Base-by-base conservation (phyloP, 345 rosid genomes). In the Citrus medica region DNA sequence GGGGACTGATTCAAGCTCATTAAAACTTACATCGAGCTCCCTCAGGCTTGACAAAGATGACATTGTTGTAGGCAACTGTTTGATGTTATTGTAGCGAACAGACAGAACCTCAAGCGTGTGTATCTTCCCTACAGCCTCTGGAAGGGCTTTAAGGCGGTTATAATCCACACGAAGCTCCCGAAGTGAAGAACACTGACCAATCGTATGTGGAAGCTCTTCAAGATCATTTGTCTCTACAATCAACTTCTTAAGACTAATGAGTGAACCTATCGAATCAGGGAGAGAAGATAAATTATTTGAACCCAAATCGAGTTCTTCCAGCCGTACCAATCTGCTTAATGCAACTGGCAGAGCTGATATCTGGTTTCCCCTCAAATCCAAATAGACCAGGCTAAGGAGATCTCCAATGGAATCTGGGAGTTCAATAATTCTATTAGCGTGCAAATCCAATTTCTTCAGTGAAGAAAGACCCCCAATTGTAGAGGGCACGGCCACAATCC, bases 61-160 rank as follows among this genome's bases (percentile, higher is more conserved):
- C 97, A 92, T 94, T 4, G 99, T 96, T 22, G 98, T 94, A 0
- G 99, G 99, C 66, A 96, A 76, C 58, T 91, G 95, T 66, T 92
- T 90, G 83, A 96, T 88, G 84, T 92, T 94, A 61, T 96, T 96
- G 76, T 96, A 96, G 21, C 99, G 94, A 24, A 96, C 93, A 0
- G 88, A 86, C 46, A 96, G 77, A 77, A 94, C 87, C 93, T 96
- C 93, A 21, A 94, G 79, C 33, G 90, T 88, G 28, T 86, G 78
- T 70, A 94, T 85, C 94, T 94, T 96, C 62, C 99, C 99, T 53
- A 90, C 91, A 51, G 99, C 99, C 88, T 90, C 99, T 0, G 99
- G 99, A 64, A 96, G 99, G 79, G 98, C 98, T 84, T 92, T 96
- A 70, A 96, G 92, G 75, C 94, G 86, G 85, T 96, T 96, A 84